A percentile compares a stretch with the other conserved stretches of the same genome.
These are phyloP conservation scores for Plectranthus barbatus DNA, from an alignment of 257 asterid genomes.

Conservation along the genomic window DNA sequence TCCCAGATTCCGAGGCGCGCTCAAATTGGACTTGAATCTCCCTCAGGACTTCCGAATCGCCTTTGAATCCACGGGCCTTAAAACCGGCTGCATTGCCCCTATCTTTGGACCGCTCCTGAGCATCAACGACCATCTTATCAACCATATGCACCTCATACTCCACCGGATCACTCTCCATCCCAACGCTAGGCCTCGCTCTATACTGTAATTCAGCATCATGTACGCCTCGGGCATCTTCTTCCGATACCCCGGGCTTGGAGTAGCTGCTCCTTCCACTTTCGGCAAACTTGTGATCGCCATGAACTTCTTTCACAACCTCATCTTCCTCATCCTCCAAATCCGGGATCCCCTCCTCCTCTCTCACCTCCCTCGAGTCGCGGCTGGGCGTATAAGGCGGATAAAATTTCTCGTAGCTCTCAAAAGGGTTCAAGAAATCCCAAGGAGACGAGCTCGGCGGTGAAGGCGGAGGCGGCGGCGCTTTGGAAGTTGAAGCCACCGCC, in stretches of 20 bases:
- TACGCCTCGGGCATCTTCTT: slow-evolving; percentile 29
- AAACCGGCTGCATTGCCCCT: slow-evolving; percentile 42
- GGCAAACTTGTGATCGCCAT: slow-evolving; percentile 58
- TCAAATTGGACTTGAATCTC: slow-evolving; percentile 79
- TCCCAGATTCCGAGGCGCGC: slow-evolving; percentile 68
- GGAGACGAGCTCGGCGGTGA: slow-evolving; percentile 70
- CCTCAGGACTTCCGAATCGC: slow-evolving; percentile 63
- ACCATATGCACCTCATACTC: slow-evolving; percentile 85
- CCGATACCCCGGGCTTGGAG: slow-evolving; percentile 39
- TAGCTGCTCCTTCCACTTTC: slow-evolving; percentile 45
- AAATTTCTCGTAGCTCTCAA: slow-evolving; percentile 60
- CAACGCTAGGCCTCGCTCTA: slow-evolving; percentile 39
- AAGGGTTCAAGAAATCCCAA: slow-evolving; percentile 93
- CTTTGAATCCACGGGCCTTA: slow-evolving; percentile 54
- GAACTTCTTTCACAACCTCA: slow-evolving; percentile 85
- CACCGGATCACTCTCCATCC: slow-evolving; percentile 50
- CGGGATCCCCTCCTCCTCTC: slow-evolving; percentile 97
- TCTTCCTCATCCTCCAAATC: slow-evolving; percentile 89
- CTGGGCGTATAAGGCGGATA: slow-evolving; percentile 64
- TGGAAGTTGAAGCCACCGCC: slow-evolving; percentile 45
- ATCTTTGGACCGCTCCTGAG: slow-evolving; percentile 42
- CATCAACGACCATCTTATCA: slow-evolving; percentile 76
- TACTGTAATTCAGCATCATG: slow-evolving; percentile 47
- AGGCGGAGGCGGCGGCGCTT: slow-evolving; percentile 75
- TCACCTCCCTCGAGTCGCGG: slow-evolving; percentile 70